phyloP scores from a whole-genome alignment of 352 stramenopile species.

The Pythium sp. region DNA sequence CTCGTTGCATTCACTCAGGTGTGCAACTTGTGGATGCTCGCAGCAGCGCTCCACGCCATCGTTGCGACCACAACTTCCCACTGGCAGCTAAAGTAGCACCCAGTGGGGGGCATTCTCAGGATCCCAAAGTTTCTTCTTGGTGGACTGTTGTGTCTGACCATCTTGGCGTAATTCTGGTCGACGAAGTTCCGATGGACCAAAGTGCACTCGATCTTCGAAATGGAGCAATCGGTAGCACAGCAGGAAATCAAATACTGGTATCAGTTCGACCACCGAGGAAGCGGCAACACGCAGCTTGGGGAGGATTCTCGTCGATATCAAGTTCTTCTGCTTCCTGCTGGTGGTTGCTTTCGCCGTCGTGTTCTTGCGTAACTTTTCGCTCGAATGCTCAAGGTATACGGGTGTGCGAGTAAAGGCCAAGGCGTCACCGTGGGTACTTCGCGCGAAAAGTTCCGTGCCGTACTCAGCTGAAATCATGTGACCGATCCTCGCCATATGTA shows the following conservation, averaged over 20 bases:
- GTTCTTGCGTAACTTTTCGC: background rate
- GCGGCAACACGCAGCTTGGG: constrained; percentile 22
- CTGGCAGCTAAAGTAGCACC: constrained; percentile 11
- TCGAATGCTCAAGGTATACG: background rate
- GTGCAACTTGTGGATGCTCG: constrained; percentile 41
- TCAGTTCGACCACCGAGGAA: constrained; percentile 16
- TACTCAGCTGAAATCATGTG: constrained; percentile 35
- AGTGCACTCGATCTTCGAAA: constrained; percentile 10
- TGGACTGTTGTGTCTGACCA: constrained; percentile 28
- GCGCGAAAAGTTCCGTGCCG: constrained; percentile 23
- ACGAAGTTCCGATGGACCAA: constrained; percentile 4
- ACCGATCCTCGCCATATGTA: constrained; percentile 25
- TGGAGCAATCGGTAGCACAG: constrained; percentile 5
- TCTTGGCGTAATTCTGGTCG: constrained; percentile 26
- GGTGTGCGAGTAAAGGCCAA: background rate
- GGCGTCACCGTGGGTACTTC: constrained; percentile 12
- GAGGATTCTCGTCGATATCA: constrained; percentile 33
- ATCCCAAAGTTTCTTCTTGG: constrained; percentile 36
- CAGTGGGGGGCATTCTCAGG: constrained; percentile 24
- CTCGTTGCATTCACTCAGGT: constrained; percentile 39
- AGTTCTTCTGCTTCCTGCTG: constrained; percentile 28
- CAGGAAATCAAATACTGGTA: constrained; percentile 20
- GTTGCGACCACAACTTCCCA: constrained; percentile 19
- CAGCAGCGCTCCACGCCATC: constrained; percentile 28
- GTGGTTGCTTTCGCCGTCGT: constrained; percentile 5